These are phyloP conservation scores for Clarireedia monteithiana DNA, from an alignment of 2,329 filamentous ascomycete species.

Conservation along the genomic window DNA sequence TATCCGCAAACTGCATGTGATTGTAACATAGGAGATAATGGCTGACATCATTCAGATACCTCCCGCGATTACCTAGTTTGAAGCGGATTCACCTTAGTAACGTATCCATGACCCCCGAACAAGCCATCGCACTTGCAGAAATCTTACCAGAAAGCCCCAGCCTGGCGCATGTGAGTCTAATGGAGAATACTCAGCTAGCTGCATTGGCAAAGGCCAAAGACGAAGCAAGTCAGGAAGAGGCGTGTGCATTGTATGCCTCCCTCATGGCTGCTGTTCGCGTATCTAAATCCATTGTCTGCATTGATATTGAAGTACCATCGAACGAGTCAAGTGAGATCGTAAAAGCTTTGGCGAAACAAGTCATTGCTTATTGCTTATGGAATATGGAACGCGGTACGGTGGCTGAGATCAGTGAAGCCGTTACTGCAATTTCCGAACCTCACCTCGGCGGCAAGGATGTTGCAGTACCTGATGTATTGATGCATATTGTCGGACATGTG, in stretches of 20 bases:
- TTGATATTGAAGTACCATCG: conserved; percentile 85
- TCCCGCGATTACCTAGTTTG: conserved; percentile 69
- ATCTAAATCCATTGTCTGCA: conserved; percentile 73
- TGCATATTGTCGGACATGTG: conserved; percentile 73
- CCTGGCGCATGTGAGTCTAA: conserved; percentile 78
- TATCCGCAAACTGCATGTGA: background rate
- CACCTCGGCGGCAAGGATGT: conserved; percentile 42
- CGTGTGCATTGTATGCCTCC: conserved; percentile 87
- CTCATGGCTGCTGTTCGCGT: conserved; percentile 81
- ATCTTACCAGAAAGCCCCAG: conserved; percentile 75
- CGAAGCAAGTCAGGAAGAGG: conserved; percentile 80
- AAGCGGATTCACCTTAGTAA: conserved; percentile 84
- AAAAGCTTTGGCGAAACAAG: conserved; percentile 84
- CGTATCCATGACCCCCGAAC: conserved; percentile 75
- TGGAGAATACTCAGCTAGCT: conserved; percentile 70
- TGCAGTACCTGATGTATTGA: conserved; percentile 72
- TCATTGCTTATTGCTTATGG: conserved; percentile 87
- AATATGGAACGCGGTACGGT: conserved; percentile 80
- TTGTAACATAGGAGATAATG: background rate
- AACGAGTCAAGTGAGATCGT: conserved; percentile 81
- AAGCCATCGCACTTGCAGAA: conserved; percentile 86
- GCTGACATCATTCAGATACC: conserved; percentile 41
- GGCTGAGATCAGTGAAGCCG: conserved; percentile 46
- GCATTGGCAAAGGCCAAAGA: conserved; percentile 67
- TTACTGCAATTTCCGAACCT: conserved; percentile 28